Conservation (phyloP, 352 stramenopile species). For the Globisporangium paroecandrum region DNA sequence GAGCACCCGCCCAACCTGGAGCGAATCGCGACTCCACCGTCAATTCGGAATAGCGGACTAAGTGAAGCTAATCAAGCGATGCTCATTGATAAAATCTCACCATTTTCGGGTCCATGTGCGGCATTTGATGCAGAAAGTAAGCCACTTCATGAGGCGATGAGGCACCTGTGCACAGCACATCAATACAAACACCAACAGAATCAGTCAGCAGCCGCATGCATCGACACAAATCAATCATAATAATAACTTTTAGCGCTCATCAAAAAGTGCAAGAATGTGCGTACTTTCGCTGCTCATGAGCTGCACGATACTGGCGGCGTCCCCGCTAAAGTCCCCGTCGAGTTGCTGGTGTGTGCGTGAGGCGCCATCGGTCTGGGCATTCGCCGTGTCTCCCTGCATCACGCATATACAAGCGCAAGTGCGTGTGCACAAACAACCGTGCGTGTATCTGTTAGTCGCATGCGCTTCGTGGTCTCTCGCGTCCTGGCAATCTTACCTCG, state of each 20-base stretch:
- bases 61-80: not conserved
- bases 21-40: not conserved
- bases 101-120: slow-evolving; percentile 66
- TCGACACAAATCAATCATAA: too few relatives aligned
- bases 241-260: too few relatives aligned
- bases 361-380: slow-evolving; percentile 3
- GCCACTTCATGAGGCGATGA: slow-evolving; percentile 56
- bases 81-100: slow-evolving; percentile 18
- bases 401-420: not conserved
- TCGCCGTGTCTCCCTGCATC: slow-evolving; percentile 3
- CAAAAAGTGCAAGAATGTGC: not conserved
- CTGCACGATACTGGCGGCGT: slow-evolving; percentile 30
- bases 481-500: slow-evolving; percentile 2
- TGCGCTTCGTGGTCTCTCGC: not conserved
- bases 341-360: not conserved
- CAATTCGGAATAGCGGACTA: not conserved
- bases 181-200: not conserved
- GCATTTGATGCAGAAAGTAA: slow-evolving; percentile 59
- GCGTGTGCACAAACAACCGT: not conserved
- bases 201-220: not conserved
- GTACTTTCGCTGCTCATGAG: slow-evolving; percentile 51
- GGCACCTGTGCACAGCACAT: slow-evolving; percentile 19
- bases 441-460: not conserved
- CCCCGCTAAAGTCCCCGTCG: slow-evolving; percentile 14
- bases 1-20: slow-evolving; percentile 56